A percentile compares a stretch with the other conserved stretches of the same genome.
Evolutionary conservation across 106 monocot species (phyloP).

Genomic region (Narthecium ossifragum): DNA sequence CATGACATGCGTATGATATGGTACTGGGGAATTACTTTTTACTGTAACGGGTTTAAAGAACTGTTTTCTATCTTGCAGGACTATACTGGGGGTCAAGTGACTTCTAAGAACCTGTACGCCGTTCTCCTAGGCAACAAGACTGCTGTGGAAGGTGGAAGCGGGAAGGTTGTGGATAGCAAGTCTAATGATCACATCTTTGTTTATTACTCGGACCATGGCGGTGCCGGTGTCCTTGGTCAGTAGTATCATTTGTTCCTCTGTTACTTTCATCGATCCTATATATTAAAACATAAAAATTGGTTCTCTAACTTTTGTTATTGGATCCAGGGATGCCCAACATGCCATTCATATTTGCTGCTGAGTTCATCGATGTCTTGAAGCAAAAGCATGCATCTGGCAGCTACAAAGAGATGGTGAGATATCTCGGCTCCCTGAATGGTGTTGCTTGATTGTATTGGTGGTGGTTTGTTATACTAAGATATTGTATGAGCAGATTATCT

Average conservation of each 20-base stretch:
- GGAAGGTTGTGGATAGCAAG: conserved; percentile 85
- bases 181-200: conserved; percentile 72
- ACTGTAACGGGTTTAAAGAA: too few species aligned
- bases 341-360: conserved; percentile 58
- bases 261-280: not conserved
- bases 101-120: conserved; percentile 55
- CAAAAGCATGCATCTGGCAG: conserved; percentile 65
- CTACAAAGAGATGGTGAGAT: conserved; percentile 76
- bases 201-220: conserved; percentile 92
- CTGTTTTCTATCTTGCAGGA: conserved; percentile 38
- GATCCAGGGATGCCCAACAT: conserved; percentile 74
- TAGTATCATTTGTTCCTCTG: not conserved
- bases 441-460: not conserved
- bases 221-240: conserved; percentile 83
- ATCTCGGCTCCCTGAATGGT: not conserved
- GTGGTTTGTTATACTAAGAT: too few species aligned
- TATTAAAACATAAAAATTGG: not conserved
- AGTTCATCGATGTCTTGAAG: conserved; percentile 69
- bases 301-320: not conserved
- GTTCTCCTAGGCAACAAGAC: conserved; percentile 72
- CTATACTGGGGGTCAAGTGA: conserved; percentile 61
- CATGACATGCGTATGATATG: too few species aligned
- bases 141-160: conserved; percentile 70
- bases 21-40: too few species aligned
- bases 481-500: conserved; percentile 53